Conservation (phyloP, 805 yeast species). For the Monosporozyma yasuniensis region DNA sequence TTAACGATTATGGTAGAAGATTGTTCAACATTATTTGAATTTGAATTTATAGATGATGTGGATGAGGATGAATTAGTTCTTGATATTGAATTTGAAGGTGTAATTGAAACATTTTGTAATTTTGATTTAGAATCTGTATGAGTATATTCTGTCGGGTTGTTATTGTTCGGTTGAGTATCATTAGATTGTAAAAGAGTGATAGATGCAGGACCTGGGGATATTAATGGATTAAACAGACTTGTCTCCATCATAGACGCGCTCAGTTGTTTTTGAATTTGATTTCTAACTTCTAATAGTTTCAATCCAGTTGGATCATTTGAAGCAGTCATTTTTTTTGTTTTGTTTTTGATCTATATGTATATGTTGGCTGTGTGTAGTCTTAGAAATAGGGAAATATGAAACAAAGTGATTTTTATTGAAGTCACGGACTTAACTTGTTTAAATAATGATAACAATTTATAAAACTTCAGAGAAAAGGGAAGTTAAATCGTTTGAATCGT, state of each 20-base stretch:
- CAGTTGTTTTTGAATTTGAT: slow-evolving; percentile 9
- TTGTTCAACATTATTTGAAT: background rate
- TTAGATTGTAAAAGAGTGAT: slow-evolving; percentile 23
- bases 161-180: background rate
- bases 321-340: slow-evolving; percentile 1
- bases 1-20: background rate
- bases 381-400: background rate
- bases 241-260: slow-evolving; percentile 5
- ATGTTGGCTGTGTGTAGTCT: background rate
- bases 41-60: background rate
- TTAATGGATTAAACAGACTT: slow-evolving; percentile 16
- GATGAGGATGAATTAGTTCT: background rate
- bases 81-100: background rate
- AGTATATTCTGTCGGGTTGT: background rate
- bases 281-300: slow-evolving; percentile 8
- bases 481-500: background rate
- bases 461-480: background rate
- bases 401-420: background rate
- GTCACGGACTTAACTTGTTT: background rate
- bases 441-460: background rate
- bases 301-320: slow-evolving; percentile 2
- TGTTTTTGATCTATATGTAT: background rate
- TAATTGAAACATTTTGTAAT: background rate
- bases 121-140: background rate
- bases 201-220: slow-evolving; percentile 42